These are phyloP conservation scores for Pleurotus ostreatus DNA, from an alignment of 768 basidiomycete genomes.

Conservation along the genomic window DNA sequence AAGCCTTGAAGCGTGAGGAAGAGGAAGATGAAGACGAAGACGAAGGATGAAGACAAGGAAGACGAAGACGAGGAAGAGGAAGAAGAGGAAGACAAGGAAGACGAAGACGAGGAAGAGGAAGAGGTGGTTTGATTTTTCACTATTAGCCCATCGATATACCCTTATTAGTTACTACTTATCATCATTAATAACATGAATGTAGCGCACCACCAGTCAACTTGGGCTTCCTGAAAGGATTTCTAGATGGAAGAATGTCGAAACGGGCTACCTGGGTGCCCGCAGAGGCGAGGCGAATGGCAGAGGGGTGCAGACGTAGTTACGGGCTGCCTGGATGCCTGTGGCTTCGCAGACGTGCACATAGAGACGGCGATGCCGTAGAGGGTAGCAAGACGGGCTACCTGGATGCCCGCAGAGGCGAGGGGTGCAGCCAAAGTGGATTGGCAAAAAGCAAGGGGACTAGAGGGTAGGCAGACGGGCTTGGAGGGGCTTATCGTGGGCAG, in stretches of 20 bases:
- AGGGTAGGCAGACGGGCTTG: not conserved
- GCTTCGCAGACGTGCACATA: no score
- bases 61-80: not conserved
- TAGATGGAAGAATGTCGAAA: not conserved
- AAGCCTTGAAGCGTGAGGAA: no score
- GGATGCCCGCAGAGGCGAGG: not conserved
- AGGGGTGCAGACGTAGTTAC: not conserved
- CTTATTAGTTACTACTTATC: not conserved
- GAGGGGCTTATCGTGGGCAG: not conserved
- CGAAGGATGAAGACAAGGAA: not conserved
- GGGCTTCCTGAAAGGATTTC: not conserved
- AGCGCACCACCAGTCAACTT: not conserved
- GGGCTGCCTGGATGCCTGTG: not conserved
- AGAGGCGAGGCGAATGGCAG: not conserved
- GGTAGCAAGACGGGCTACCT: not conserved
- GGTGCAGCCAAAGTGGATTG: no score
- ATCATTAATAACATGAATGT: not conserved
- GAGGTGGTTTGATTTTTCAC: not conserved
- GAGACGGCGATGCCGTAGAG: not conserved
- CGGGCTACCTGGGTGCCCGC: not conserved
- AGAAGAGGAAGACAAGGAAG: not conserved
- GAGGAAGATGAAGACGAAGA: no score
- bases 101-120: not conserved
- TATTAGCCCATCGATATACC: no score
- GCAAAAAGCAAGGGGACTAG: no score